Conservation (phyloP, 805 yeast species). For the Candida hispaniensis region DNA sequence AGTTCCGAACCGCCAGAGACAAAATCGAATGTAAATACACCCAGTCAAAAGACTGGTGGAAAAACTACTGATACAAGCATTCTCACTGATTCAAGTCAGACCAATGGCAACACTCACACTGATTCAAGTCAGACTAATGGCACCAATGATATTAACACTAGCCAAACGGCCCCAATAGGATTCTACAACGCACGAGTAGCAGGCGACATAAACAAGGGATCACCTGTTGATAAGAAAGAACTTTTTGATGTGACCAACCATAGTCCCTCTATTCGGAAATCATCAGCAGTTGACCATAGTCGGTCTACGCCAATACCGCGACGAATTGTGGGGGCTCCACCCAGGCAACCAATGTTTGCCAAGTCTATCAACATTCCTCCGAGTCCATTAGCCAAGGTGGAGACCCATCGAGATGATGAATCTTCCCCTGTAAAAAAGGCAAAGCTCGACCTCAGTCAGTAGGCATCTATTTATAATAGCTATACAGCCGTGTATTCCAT, state of each 20-base stretch:
- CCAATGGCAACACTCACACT: background rate
- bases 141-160: slow-evolving; percentile 1
- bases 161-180: slow-evolving; percentile 12
- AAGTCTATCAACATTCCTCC: slow-evolving; percentile 14
- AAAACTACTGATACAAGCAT: background rate
- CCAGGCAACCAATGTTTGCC: slow-evolving; percentile 7
- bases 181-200: slow-evolving; percentile 15
- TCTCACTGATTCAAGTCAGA: background rate
- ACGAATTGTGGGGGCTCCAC: no score
- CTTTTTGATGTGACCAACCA: slow-evolving; percentile 10
- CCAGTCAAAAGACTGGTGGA: background rate
- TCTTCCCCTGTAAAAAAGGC: no score
- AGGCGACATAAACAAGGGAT: slow-evolving; percentile 11
- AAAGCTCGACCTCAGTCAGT: no score
- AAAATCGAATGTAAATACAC: background rate
- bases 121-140: background rate
- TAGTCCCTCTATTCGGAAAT: slow-evolving; percentile 9
- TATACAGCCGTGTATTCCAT: no score
- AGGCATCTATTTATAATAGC: no score
- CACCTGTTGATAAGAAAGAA: slow-evolving; percentile 2
- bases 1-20: background rate
- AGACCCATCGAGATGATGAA: no score
- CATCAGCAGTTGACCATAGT: slow-evolving; percentile 8
- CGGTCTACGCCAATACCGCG: slow-evolving; percentile 2
- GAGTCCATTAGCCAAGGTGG: slow-evolving; percentile 8